Evolutionary conservation across 2,329 filamentous ascomycete species (phyloP), one percentile per base, ranked within the genome.

Genomic region (Reticulascus tulasneorum): DNA sequence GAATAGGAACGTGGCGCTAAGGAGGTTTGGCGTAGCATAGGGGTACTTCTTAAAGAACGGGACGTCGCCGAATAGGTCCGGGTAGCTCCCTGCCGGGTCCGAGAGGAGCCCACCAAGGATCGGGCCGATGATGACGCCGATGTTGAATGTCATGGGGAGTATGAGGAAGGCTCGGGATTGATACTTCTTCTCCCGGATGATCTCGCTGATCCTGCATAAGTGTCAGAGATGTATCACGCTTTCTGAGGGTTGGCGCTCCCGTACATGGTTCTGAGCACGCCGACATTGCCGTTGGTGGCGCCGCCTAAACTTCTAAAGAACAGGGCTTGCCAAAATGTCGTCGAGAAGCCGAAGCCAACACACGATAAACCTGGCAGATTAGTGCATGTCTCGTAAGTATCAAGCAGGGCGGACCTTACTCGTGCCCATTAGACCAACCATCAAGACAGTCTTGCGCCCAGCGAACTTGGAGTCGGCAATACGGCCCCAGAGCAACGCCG

Each of bases 401-500:
- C 27, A 29, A 29, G 11, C 11, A 16, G 10, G 27, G 27, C 11
- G 23, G n/a, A n/a, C n/a, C n/a, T n/a, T n/a, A n/a, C n/a, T 42
- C 8, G 73, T 88, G 0, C 88, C 88, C 3, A 79, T 51, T 19
- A 94, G 62, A 0, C 89, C 88, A 35, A 94, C 78, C 35, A 94
- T 62, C 13, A 95, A 67, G 11, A 93, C 85, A 12, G 73, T 75
- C 60, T 94, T 94, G 31, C 88, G 74, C 1, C 88, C 89, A 38
- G 76, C 72, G 37, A 64, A 67, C 23, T 76, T 74, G 7, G 73
- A 73, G 51, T 80, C 75, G 7, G 83, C 79, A 4, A 89, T 62
- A 1, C 83, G 71, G 0, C 88, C 88, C 88, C 88, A 94, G 42
- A 87, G 59, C 57, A 94, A 81, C 4, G 86, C 86, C 1, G 87